These are phyloP conservation scores for Globisporangium cederbergense DNA, from an alignment of 352 stramenopile species.

Conservation along the genomic window DNA sequence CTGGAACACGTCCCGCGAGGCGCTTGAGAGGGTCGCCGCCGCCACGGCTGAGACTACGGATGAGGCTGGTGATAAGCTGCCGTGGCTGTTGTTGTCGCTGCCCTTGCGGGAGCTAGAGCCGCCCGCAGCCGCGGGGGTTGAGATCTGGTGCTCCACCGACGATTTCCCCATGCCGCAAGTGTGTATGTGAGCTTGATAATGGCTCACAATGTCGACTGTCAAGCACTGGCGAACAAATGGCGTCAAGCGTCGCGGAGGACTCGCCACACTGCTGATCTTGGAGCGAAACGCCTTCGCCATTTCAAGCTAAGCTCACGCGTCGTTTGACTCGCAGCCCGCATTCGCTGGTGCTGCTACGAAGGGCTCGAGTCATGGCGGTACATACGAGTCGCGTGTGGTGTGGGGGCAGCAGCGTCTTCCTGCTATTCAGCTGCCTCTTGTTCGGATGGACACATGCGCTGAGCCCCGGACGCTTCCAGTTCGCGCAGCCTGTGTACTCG, in stretches of 20 bases:
- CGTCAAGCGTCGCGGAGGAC: not conserved
- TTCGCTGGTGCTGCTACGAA: too few species aligned
- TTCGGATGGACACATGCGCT: not conserved
- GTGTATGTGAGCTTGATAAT: not conserved
- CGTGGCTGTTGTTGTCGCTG: not conserved
- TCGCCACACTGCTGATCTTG: too few species aligned
- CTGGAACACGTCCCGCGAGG: slow-evolving; percentile 63
- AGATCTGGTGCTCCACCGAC: slow-evolving; percentile 19
- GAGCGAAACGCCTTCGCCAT: too few species aligned
- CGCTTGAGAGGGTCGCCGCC: not conserved
- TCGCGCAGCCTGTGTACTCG: slow-evolving; percentile 45
- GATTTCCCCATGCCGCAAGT: slow-evolving; percentile 24
- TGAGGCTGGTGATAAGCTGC: not conserved
- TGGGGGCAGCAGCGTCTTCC: too few species aligned
- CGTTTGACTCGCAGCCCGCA: too few species aligned
- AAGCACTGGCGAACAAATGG: not conserved
- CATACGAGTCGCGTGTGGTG: not conserved
- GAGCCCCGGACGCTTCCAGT: slow-evolving; percentile 51
- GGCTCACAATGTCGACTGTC: not conserved
- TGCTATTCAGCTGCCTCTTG: not conserved
- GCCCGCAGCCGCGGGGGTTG: slow-evolving; percentile 14
- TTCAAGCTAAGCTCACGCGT: too few species aligned
- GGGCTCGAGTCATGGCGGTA: not conserved
- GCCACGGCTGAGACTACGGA: not conserved
- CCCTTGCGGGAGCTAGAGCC: not conserved